Evolutionary conservation across 1,284 basidiomycete species (phyloP).

Genomic region (Coniophora puteana): DNA sequence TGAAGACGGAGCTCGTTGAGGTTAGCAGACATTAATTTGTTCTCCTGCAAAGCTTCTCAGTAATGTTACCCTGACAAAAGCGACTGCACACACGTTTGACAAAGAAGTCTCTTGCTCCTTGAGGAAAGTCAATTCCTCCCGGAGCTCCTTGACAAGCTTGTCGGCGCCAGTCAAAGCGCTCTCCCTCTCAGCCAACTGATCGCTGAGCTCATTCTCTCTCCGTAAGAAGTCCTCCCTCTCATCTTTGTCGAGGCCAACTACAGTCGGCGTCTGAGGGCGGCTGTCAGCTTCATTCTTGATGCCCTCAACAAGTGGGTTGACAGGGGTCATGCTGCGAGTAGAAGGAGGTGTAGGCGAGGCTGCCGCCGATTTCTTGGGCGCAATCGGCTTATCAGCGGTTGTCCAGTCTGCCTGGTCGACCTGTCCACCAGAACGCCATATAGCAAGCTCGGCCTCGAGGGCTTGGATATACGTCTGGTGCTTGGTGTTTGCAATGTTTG

Average conservation of each 20-base stretch:
- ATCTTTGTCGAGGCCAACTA: slow-evolving; percentile 88
- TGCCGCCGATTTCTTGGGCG: slow-evolving; percentile 57
- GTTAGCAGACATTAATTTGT: slow-evolving; percentile 87
- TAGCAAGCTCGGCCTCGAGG: slow-evolving; percentile 87
- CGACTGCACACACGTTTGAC: slow-evolving; percentile 53
- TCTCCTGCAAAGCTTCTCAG: slow-evolving; percentile 56
- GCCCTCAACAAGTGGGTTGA: slow-evolving; percentile 77
- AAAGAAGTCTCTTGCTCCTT: slow-evolving; percentile 86
- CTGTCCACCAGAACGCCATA: slow-evolving; percentile 87
- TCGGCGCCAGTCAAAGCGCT: slow-evolving; percentile 70
- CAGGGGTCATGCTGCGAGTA: slow-evolving; percentile 74
- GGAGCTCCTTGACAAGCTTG: slow-evolving; percentile 81
- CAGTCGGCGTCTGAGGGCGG: slow-evolving; percentile 83
- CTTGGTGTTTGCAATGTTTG: slow-evolving; percentile 80
- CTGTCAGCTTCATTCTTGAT: slow-evolving; percentile 69
- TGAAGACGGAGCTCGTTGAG: slow-evolving; percentile 91
- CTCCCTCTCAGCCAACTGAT: slow-evolving; percentile 92
- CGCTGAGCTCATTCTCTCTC: slow-evolving; percentile 95
- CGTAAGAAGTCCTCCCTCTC: slow-evolving; percentile 97
- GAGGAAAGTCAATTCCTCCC: slow-evolving; percentile 82
- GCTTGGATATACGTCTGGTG: slow-evolving; percentile 87
- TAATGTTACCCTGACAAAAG: slow-evolving; percentile 1
- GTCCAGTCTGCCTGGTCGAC: slow-evolving; percentile 90
- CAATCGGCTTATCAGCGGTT: slow-evolving; percentile 54
- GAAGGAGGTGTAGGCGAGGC: slow-evolving; percentile 63